These are phyloP conservation scores for Candida ficus DNA, from an alignment of 805 yeast genomes.

Conservation along the genomic window DNA sequence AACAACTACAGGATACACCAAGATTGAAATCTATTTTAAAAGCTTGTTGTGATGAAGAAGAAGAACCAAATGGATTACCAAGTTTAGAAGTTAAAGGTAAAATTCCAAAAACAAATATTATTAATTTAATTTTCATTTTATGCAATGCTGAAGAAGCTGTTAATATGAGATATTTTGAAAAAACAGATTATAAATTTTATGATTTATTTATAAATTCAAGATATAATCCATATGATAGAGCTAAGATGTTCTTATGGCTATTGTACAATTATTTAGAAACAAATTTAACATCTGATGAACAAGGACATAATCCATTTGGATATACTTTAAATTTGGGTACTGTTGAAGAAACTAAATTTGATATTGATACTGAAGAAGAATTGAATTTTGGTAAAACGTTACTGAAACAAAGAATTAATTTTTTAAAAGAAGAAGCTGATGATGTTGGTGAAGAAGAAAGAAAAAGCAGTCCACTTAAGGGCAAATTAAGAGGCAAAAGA, in stretches of 20 bases:
- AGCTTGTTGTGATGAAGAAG: constrained; percentile 72
- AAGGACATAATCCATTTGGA: constrained; percentile 56
- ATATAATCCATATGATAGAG: constrained; percentile 61
- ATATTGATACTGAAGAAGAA: constrained; percentile 41
- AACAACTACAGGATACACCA: constrained; percentile 92
- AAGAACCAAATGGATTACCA: constrained; percentile 41
- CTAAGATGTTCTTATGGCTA: constrained; percentile 76
- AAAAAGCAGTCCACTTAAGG: constrained; percentile 1
- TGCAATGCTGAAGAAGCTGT: constrained; percentile 59
- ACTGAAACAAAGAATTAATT: constrained; percentile 31
- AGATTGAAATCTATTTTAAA: constrained; percentile 84
- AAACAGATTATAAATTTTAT: constrained; percentile 48
- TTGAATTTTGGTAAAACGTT: constrained; percentile 37
- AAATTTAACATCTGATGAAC: constrained; percentile 44
- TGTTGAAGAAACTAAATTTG: constrained; percentile 24
- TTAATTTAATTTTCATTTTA: constrained; percentile 69
- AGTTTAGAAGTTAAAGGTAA: constrained; percentile 37
- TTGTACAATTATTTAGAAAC: constrained; percentile 79
- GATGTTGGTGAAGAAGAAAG: constrained; percentile 3
- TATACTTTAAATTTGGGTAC: constrained; percentile 31
- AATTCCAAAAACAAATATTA: constrained; percentile 54
- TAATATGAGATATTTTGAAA: constrained; percentile 28
- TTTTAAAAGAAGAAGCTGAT: constrained; percentile 25
- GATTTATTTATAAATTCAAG: constrained; percentile 65
- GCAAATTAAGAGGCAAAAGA: constrained; percentile 1